Base-by-base conservation (phyloP, 257 asterid species). In the Plectranthus barbatus region DNA sequence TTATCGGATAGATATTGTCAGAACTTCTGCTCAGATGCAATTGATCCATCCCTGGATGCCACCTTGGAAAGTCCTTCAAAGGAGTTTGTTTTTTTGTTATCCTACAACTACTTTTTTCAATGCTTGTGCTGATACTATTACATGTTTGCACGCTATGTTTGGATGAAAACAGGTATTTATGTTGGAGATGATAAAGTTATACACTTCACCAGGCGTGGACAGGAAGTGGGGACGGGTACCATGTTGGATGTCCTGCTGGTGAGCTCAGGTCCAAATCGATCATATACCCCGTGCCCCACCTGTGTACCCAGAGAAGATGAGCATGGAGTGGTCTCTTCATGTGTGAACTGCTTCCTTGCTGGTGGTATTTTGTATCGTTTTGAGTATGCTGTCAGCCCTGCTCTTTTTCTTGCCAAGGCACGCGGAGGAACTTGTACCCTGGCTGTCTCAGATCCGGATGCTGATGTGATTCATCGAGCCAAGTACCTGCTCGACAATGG, bases 161-260 rank as follows among this genome's bases (percentile, higher is more conserved):
- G 60, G 19, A 59, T 45, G 72, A 29, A 36, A 59, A 14, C 73
- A 93, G 99, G 99, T 36, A 79, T 93, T 69, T 93, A 82, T 68
- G 20, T 87, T 50, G 99, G 97, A 41, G 95, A 86, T 26, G 47
- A 89, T 61, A 89, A 74, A 75, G 99, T 92, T 14, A 40, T 89
- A 45, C 99, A 92, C 65, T 89, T 92, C 84, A 92, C 97, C 0
- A 82, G 99, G 41, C 99, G 86, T 5, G 97, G 99, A 68, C 95
- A 89, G 70, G 99, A 92, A 78, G 83, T 92, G 11, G 96, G 97
- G 17, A 89, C 99, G 0, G 99, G 96, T 39, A 89, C 97, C 5
- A 37, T 82, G 14, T 52, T 92, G 64, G 99, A 92, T 58, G 10
- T 74, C 70, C 44, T 92, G 11, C 58, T 89, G 56, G 79, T 86